These are phyloP conservation scores for Carpinus viminea DNA, from an alignment of 306 rosid genomes.

Conservation along the genomic window DNA sequence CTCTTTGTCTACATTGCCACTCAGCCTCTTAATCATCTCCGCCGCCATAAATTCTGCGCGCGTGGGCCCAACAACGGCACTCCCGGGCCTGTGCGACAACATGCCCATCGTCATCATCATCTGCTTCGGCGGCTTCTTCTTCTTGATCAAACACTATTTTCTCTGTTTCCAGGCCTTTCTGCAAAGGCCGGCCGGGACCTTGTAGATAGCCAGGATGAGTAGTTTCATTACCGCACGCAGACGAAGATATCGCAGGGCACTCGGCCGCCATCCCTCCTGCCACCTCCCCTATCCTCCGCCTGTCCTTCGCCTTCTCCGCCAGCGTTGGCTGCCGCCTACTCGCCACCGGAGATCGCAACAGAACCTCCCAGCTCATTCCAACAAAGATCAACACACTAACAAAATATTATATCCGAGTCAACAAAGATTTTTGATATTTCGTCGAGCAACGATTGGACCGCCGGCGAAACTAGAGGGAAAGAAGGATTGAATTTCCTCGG, in stretches of 20 bases:
- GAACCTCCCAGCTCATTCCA: conserved; percentile 31
- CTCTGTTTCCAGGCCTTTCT: conserved; percentile 40
- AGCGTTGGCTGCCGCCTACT: background rate
- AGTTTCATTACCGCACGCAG: conserved; percentile 60
- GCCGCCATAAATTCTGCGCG: background rate
- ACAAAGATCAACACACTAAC: too few relatives aligned
- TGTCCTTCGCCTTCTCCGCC: conserved; percentile 1
- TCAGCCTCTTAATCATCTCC: background rate
- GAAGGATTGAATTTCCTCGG: background rate
- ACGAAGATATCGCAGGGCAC: conserved; percentile 80
- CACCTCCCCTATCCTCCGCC: conserved; percentile 45
- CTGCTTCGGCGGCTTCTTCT: conserved; percentile 13
- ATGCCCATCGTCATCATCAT: background rate
- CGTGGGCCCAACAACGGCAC: background rate
- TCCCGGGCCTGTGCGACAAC: conserved; percentile 21
- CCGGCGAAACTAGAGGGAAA: background rate
- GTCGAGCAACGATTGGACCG: background rate
- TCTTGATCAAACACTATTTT: conserved; percentile 16
- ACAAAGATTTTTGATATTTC: background rate
- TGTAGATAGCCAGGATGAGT: conserved; percentile 49
- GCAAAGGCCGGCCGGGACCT: conserved; percentile 50
- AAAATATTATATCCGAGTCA: background rate
- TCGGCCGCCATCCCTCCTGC: conserved; percentile 76
- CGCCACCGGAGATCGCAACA: conserved; percentile 17
- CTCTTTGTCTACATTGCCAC: background rate